These are phyloP conservation scores for Venustampulla echinocandica DNA, from an alignment of 495 filamentous ascomycete species.

Conservation along the genomic window DNA sequence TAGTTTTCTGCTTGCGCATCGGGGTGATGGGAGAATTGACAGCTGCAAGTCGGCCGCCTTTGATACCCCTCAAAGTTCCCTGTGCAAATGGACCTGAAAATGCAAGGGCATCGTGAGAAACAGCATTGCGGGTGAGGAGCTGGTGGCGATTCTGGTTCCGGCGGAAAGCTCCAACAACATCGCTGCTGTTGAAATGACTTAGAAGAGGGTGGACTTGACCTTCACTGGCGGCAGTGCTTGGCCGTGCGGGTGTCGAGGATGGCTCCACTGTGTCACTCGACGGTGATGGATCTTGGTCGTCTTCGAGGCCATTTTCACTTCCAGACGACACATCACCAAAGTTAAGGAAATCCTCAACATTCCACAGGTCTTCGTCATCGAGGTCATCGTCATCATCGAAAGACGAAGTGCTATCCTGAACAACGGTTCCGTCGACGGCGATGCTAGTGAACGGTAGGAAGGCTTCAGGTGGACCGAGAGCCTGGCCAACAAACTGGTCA, in stretches of 20 bases:
- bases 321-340: conserved; percentile 54
- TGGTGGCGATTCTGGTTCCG: conserved; percentile 68
- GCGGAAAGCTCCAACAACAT: conserved; percentile 69
- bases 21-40: conserved; percentile 48
- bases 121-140: conserved; percentile 51
- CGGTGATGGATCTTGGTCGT: conserved; percentile 27
- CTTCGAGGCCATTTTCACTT: conserved; percentile 34
- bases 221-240: conserved; percentile 42
- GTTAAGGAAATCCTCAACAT: conserved; percentile 64
- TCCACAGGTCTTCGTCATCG: conserved; percentile 56
- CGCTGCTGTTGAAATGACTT: conserved; percentile 54
- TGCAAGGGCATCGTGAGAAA: conserved; percentile 39
- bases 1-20: conserved; percentile 38
- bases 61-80: conserved; percentile 45
- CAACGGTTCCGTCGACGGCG: conserved; percentile 41
- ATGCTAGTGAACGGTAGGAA: conserved; percentile 64
- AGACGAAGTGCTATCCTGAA: conserved; percentile 21
- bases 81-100: conserved; percentile 44
- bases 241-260: conserved; percentile 44
- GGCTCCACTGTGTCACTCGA: conserved; percentile 23
- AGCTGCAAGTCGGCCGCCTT: conserved; percentile 43
- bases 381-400: conserved; percentile 47
- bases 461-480: conserved; percentile 64
- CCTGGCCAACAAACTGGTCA: conserved; percentile 54
- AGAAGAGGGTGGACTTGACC: conserved; percentile 46